These are phyloP conservation scores for Scenedesmus sp. DNA, from an alignment of 163 green algal genomes.

Conservation along the genomic window DNA sequence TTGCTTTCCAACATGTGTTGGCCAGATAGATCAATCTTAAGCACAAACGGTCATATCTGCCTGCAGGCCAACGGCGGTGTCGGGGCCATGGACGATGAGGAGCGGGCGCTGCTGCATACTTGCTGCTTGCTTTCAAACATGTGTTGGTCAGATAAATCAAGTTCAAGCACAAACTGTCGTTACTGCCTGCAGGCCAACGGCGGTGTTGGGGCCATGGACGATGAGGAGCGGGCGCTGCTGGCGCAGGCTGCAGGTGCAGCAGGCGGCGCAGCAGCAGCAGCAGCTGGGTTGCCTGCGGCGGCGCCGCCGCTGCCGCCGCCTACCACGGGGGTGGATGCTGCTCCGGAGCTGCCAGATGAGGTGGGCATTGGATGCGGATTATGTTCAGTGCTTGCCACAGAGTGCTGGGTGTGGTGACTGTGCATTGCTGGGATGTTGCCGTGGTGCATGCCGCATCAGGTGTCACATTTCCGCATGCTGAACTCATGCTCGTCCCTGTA, in stretches of 20 bases:
- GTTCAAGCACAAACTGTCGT: neutral
- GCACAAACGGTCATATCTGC: neutral
- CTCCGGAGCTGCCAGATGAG: slow-evolving; percentile 24
- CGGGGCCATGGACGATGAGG: slow-evolving; percentile 61
- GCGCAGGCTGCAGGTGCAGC: slow-evolving; percentile 72
- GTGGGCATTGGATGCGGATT: neutral
- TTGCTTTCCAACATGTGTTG: no score
- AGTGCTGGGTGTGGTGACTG: no score
- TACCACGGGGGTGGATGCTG: neutral
- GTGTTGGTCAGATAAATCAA: no score
- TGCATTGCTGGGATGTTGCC: neutral
- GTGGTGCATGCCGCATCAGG: neutral
- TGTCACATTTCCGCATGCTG: no score
- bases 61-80: neutral
- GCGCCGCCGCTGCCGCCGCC: neutral
- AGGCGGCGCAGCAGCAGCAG: slow-evolving; percentile 32
- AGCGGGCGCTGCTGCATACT: slow-evolving; percentile 73
- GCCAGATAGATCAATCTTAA: no score
- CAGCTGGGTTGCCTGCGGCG: slow-evolving; percentile 33
- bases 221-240: slow-evolving; percentile 75
- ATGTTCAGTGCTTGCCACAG: neutral
- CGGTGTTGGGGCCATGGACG: slow-evolving; percentile 54
- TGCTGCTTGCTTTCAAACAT: no score
- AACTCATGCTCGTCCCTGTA: neutral
- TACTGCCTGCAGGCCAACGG: neutral